These are phyloP conservation scores for Rubia tinctorum DNA, from an alignment of 305 asterid species.

Conservation along the genomic window DNA sequence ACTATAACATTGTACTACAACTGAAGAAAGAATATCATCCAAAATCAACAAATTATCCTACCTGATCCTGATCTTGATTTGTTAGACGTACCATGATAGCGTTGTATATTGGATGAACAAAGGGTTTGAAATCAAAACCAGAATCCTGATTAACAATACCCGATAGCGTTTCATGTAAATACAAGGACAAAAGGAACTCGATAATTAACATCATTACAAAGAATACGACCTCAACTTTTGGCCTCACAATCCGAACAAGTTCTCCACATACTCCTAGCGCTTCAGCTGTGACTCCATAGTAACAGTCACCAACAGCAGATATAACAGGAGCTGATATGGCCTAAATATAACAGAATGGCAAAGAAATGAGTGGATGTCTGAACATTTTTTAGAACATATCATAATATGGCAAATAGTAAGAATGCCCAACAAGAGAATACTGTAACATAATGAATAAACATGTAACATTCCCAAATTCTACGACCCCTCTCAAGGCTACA, in stretches of 20 bases:
- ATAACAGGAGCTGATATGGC: conserved; percentile 88
- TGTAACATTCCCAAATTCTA: neutral
- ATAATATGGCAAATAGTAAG: neutral
- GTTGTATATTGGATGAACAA: conserved; percentile 80
- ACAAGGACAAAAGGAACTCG: conserved; percentile 4
- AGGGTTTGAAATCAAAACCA: conserved; percentile 85
- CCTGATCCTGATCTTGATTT: conserved; percentile 99
- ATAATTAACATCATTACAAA: conserved; percentile 12
- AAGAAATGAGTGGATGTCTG: conserved; percentile 12
- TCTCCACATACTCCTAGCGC: conserved; percentile 98
- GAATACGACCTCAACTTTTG: conserved; percentile 63
- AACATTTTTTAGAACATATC: no score
- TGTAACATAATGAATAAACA: neutral
- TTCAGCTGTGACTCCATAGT: conserved; percentile 98
- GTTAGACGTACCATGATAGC: conserved; percentile 97
- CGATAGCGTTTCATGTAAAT: conserved; percentile 23
- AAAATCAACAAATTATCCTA: conserved; percentile 18
- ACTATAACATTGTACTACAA: conserved; percentile 11
- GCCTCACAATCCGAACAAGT: conserved; percentile 92
- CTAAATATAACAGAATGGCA: conserved; percentile 37
- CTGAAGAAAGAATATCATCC: conserved; percentile 17
- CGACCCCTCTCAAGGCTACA: neutral
- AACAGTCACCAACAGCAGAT: conserved; percentile 96
- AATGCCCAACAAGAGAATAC: neutral
- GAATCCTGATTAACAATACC: conserved; percentile 45